Percentiles rank a stretch among this genome's conserved stretches.
Evolutionary conservation across 148 eudicot genomes (phyloP).

Genomic region (Beta vulgaris): DNA sequence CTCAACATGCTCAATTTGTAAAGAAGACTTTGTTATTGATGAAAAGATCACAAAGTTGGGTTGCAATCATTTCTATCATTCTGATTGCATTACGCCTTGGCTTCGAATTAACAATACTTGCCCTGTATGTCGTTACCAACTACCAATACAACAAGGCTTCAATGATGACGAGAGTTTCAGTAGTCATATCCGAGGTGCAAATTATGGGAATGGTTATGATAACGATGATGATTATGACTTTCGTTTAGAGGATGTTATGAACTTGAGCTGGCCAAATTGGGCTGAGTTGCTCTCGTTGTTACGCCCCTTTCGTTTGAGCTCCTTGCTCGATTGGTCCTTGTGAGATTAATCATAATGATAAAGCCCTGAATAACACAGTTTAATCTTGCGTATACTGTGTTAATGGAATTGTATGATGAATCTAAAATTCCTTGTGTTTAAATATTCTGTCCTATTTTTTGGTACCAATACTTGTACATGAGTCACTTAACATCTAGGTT

Average conservation of each 20-base stretch:
- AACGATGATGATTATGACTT: constrained; percentile 13
- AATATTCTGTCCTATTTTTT: too few species aligned
- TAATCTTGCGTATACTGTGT: too few species aligned
- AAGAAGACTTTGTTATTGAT: constrained; percentile 58
- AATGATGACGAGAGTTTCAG: background rate
- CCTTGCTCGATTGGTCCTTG: constrained; percentile 35
- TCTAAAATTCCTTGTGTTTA: too few species aligned
- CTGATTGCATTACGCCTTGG: constrained; percentile 70
- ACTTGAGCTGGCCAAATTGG: constrained; percentile 37
- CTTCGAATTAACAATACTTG: constrained; percentile 57
- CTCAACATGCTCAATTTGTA: constrained; percentile 59
- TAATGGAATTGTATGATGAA: too few species aligned
- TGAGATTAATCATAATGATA: constrained; percentile 8
- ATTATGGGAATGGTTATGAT: background rate
- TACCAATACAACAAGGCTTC: constrained; percentile 19
- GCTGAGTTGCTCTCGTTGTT: constrained; percentile 31
- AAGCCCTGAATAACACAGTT: constrained; percentile 8
- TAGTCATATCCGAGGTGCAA: constrained; percentile 1
- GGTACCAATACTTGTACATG: too few species aligned
- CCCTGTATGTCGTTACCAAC: constrained; percentile 66
- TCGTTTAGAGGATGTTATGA: constrained; percentile 28
- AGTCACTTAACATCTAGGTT: too few species aligned
- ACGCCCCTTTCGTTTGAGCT: constrained; percentile 46
- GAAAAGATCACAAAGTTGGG: constrained; percentile 41
- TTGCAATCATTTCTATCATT: constrained; percentile 65